A percentile compares a stretch with the other conserved stretches of the same genome.
These are phyloP conservation scores for Aureobasidium sp. DNA, from an alignment of 2,329 filamentous ascomycete genomes.

Conservation along the genomic window DNA sequence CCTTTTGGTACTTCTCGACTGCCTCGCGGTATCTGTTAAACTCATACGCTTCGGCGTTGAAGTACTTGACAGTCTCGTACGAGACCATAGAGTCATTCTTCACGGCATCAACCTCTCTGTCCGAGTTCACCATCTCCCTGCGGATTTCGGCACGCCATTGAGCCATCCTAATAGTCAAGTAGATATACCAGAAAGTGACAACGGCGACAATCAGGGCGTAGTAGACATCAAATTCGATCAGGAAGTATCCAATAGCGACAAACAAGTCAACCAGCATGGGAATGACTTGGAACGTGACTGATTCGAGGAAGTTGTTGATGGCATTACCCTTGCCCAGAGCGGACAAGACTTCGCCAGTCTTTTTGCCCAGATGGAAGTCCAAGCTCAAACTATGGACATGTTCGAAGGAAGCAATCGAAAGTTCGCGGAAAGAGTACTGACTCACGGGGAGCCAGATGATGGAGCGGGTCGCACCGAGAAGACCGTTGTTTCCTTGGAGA, in stretches of 20 bases:
- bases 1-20: conserved; percentile 49
- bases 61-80: conserved; percentile 74
- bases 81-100: conserved; percentile 98
- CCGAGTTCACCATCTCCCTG: conserved; percentile 88
- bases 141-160: conserved; percentile 86
- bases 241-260: conserved; percentile 76
- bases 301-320: conserved; percentile 93
- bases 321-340: conserved; percentile 92
- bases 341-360: conserved; percentile 90
- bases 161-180: conserved; percentile 92
- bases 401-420: conserved; percentile 92
- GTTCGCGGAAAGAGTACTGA: conserved; percentile 89
- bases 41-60: conserved; percentile 53
- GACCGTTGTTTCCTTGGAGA: conserved; percentile 79
- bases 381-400: conserved; percentile 92
- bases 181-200: conserved; percentile 92
- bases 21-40: conserved; percentile 50
- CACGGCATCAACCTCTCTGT: conserved; percentile 89
- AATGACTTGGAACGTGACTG: conserved; percentile 89
- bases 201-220: conserved; percentile 85
- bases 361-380: conserved; percentile 94
- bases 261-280: conserved; percentile 89
- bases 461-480: conserved; percentile 73
- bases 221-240: conserved; percentile 71
- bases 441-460: conserved; percentile 93